phyloP scores from a whole-genome alignment of 1,284 basidiomycete species.

The Pholiota adiposa region DNA sequence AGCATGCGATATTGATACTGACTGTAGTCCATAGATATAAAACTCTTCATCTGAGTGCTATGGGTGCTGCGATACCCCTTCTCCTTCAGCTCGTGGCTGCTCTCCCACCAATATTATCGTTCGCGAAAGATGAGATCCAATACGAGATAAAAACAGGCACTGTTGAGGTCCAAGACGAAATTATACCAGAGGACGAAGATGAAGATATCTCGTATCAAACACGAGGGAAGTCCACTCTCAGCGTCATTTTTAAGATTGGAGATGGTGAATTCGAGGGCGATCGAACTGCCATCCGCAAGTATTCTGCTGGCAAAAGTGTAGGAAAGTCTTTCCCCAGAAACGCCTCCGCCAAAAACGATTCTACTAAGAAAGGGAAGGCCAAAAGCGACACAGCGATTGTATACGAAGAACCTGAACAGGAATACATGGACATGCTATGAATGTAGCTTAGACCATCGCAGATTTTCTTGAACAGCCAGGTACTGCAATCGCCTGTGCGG shows the following conservation, averaged over 20 bases:
- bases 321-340: constrained; percentile 21
- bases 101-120: constrained; percentile 78
- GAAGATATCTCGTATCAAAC: constrained; percentile 69
- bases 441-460: not conserved
- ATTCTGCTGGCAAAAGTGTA: constrained; percentile 30
- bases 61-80: constrained; percentile 89
- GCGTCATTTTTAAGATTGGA: constrained; percentile 63
- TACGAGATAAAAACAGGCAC: constrained; percentile 78
- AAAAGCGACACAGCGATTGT: constrained; percentile 19
- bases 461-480: too few relatives aligned
- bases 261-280: constrained; percentile 53
- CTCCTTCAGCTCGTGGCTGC: constrained; percentile 74
- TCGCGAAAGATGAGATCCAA: constrained; percentile 63
- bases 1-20: not conserved
- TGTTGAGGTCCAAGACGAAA: constrained; percentile 78
- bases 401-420: constrained; percentile 42
- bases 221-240: constrained; percentile 71
- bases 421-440: constrained; percentile 41
- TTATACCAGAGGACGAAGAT: constrained; percentile 76
- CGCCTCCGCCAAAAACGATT: constrained; percentile 14
- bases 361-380: constrained; percentile 17
- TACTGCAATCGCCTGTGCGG: too few relatives aligned
- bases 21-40: constrained; percentile 59
- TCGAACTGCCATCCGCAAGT: constrained; percentile 26
- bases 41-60: constrained; percentile 76